Evolutionary conservation across 2,329 filamentous ascomycete genomes (phyloP), one percentile per base, ranked within the genome.

Genomic region (Didymella glomerata): DNA sequence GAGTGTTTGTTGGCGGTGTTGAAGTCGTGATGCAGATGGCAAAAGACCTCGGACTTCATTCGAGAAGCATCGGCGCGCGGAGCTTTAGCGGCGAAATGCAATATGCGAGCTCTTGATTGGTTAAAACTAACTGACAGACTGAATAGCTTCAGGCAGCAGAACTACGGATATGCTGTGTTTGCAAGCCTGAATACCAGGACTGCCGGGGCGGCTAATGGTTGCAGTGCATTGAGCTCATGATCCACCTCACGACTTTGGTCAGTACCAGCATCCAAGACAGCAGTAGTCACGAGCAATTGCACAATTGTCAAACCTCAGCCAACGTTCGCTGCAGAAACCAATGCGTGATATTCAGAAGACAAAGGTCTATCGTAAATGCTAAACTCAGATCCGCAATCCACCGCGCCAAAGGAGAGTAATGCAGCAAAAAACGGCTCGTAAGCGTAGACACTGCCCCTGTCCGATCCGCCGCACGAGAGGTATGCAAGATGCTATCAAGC

Each of bases 401-500:
- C 64, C 62, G 58, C 69, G 71, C 68, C 69, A 63, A 73, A 72
- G 66, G 69, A 74, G 66, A 68, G 58, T 56, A 60, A 62, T 64
- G 64, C 65, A 67, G 66, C 67, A 64, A 55, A 63, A 67, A 57
- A 48, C 62, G 61, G 64, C 54, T 50, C 56, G 27, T 50, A 50
- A 59, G 50, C 60, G 63, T 59, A 52, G 54, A 53, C 60, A 59
- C 55, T 68, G 53, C 60, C 55, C 60, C 57, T 63, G 58, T 65
- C 59, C 54, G 58, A 60, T 63, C 48, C 47, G 61, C 61, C 52
- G 62, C 57, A 61, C 58, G 51, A 60, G 55, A 63, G 65, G 41
- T 49, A 60, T 62, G 54, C 42, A 62, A 65, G 60, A 64, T 66
- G 62, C 62, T 61, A 65, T 60, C 60, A 51, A 63, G 61, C 63